A percentile compares a stretch with the other conserved stretches of the same genome.
Evolutionary conservation across 129 eudicot genomes (phyloP).

Genomic region (Sambucus nigra): DNA sequence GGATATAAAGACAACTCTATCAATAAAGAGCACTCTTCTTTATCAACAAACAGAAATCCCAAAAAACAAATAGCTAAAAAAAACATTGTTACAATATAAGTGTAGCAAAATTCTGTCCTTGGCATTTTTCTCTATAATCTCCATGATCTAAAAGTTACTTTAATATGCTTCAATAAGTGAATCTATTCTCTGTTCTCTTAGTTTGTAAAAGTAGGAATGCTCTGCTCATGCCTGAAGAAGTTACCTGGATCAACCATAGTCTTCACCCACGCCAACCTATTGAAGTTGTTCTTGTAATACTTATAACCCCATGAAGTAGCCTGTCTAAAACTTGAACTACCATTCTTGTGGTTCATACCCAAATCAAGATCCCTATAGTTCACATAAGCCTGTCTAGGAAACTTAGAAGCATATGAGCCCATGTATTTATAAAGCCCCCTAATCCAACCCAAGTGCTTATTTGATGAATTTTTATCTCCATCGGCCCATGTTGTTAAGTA

Average conservation of each 20-base stretch:
- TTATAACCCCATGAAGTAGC: constrained; percentile 61
- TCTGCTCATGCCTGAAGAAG: constrained; percentile 78
- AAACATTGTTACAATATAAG: too few species aligned
- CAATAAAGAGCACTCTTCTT: too few species aligned
- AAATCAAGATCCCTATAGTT: constrained; percentile 80
- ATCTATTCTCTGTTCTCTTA: constrained; percentile 3
- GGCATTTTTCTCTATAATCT: too few species aligned
- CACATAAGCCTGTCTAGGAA: constrained; percentile 70
- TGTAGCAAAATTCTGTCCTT: too few species aligned
- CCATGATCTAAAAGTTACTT: too few species aligned
- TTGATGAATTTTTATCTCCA: constrained; percentile 21
- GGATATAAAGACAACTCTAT: too few species aligned
- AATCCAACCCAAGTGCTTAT: constrained; percentile 56
- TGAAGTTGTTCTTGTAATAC: constrained; percentile 63
- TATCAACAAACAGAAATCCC: too few species aligned
- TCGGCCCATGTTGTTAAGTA: constrained; percentile 40
- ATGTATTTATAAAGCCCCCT: constrained; percentile 60
- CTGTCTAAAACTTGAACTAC: constrained; percentile 30
- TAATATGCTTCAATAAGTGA: constrained; percentile 5
- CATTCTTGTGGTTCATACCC: constrained; percentile 61
- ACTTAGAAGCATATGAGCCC: constrained; percentile 55
- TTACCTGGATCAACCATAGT: constrained; percentile 72
- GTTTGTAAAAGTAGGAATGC: constrained; percentile 43
- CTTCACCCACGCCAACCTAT: constrained; percentile 50
- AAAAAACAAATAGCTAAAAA: too few species aligned